Evolutionary conservation across 305 asterid genomes (phyloP), one percentile per base, ranked within the genome.

Genomic region (Caryopteris hybrid): DNA sequence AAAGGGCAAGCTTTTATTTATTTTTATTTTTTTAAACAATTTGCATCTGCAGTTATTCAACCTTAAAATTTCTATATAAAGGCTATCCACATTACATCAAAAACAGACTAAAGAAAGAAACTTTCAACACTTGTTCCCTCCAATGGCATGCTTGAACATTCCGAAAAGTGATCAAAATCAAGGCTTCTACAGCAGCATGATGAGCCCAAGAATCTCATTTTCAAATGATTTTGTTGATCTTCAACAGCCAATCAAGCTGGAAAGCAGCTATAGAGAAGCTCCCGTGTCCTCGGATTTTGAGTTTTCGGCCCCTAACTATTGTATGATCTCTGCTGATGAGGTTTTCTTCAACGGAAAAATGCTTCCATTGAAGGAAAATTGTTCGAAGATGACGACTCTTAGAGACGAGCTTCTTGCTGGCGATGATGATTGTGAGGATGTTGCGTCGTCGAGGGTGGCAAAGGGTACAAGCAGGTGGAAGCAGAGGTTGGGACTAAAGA

Each of bases 271-370:
- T 11, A 84, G 79, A 69, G 96, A 93, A 45, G 95, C 96, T 3
- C 99, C 97, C 0, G 96, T 85, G 0, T 90, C 97, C 12, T 85
- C 94, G 0, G 95, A 90, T 79, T 93, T 93, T 59, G 86, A 86
- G 81, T 93, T 93, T 65, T 83, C 92, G 0, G 80, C 75, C 76
- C 69, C 86, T 0, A 76, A 72, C 8, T 36, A 70, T 76, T 16
- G 70, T 11, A 79, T 83, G 86, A 83, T 79, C 66, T 74, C 95
- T 34, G 97, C 98, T 1, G 97, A 93, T 41, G 87, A 93, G 73
- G 79, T 88, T 61, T 88, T 92, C 83, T 85, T 29, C 76, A 84
- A 92, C 73, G 96, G 97, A 0, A 85, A 81, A 69, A 42, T 92
- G 71, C 16, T 88, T 66, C 97, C 96, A 20, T 66, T 75, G 79